Base-by-base conservation (phyloP, 768 basidiomycete genomes). In the Rhodocollybia butyracea region DNA sequence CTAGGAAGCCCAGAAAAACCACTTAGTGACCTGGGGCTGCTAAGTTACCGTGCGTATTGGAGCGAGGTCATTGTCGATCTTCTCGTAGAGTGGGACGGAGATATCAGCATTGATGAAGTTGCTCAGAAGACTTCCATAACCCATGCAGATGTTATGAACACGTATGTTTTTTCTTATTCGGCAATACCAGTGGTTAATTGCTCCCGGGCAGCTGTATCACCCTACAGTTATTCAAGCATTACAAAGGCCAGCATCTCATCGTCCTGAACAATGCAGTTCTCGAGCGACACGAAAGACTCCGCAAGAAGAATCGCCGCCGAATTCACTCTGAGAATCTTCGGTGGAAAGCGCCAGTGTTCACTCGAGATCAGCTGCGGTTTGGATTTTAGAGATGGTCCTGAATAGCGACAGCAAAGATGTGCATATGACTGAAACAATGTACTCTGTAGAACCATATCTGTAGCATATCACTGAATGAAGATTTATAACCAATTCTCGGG, bases 1-100 rank as follows among this genome's bases (percentile, higher is more conserved):
- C 83, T 94, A 10, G 97, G 97, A 17, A 94, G 91, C 66, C 97
- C 97, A 4, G 97, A 99, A 78, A 99, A 99, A 70, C 97, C 97
- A 11, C 81, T 99, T 34, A 89, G 86, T 66, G 97, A 99, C 74
- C 77, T 99, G 46, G 97, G 97, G 22, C 73, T 99, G 57, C 76
- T 99, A 59, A 79, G 90, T 39, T 99, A 99, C 70, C 81, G 96
- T 53, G 91, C 96, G 32, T 99, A 95, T 65, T 99, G 97, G 97
- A 89, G 90, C 47, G 95, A 98, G 70, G 91, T 88, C 47, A 98
- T 98, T 64, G 86, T 98, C 64, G 94, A 98, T 56, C 76, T 94
- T 29, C 74, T 99, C 42, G 72, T 96, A 58, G 82, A 78, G 58
- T 79, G 86, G 51, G 88, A 90, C 51, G 80, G 80, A 38, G 91